Base-by-base conservation (phyloP, 768 basidiomycete genomes). In the Cubamyces sp. region DNA sequence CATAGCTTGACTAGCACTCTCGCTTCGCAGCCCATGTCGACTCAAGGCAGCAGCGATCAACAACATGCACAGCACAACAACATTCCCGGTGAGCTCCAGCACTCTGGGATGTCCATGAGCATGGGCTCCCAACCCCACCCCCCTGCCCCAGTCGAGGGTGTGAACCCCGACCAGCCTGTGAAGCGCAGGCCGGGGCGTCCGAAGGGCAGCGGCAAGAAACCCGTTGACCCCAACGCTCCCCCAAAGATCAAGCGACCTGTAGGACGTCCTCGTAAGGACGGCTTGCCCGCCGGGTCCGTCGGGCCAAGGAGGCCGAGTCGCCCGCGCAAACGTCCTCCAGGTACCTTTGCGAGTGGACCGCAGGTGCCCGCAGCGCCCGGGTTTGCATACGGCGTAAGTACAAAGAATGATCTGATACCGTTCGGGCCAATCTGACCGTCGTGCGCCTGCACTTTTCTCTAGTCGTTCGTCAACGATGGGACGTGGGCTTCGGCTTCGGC, bases 221-320 rank as follows among this genome's bases (percentile, higher is more conserved):
- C 76, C 39, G 74, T 78, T 28, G 68, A 74, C 12, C 64, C 76
- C 21, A 69, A 69, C 21, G 59, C 73, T 0, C 77, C 81, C 2
- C 79, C 83, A 26, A 89, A 88, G 74, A 74, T 84, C 55, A 92
- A 91, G 73, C 79, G 91, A 47, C 91, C 91, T 16, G 91, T 92
- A 1, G 91, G 91, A 1, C 80, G 91, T 15, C 91, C 91, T 3
- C 76, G 91, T 67, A 91, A 92, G 73, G 91, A 92, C 66, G 91
- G 91, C 0, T 81, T 90, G 40, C 91, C 91, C 42, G 87, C 91
- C 30, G 91, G 91, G 14, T 87, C 88, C 11, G 84, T 88, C 19
- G 74, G 80, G 34, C 73, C 78, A 21, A 71, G 82, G n/a, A 70
- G 79, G 5, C 64, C 77, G 41, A 69, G 67, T 30, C 77, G 82